Evolutionary conservation across 73 alveolate species (phyloP), one percentile per base, ranked within the genome.

Genomic region (Paramecium octaurelia): DNA sequence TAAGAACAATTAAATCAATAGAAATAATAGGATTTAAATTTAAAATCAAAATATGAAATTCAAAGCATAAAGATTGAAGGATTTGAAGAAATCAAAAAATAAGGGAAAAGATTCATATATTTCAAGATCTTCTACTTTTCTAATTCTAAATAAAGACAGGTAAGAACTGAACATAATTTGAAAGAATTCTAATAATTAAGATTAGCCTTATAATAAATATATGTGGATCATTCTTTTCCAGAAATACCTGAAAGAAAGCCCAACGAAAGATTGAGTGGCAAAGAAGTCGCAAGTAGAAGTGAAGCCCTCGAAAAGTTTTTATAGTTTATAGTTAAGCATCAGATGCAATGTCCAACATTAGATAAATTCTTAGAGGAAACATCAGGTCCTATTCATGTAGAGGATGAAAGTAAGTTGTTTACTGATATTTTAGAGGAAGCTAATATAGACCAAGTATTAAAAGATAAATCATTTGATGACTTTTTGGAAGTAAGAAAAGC

Each of bases 71-170:
- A 40, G 3, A 40, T 73, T n/a, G 57, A 36, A 35, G 87, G 87
- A 36, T 73, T 73, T 38, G 40, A 73, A 43, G 87, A 73, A 73
- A 73, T 73, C 12, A 73, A 36, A 43, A 73, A 73, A 73, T 73
- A 73, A 73, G 59, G 87, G 40, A 73, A 40, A 73, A 34, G 87
- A 73, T 73, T 16, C 8, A 73, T 73, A 8, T 73, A 36, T 73
- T 73, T 36, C 38, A 36, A 73, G 18, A 73, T 73, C 1, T 34
- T 40, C 34, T 73, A 73, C n/a, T 73, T 35, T 73, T 73, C 87
- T 36, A 12, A 73, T 21, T 36, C 87, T 29, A 73, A 73, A 34
- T 23, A 73, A 40, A 10, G 35, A 11, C 12, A 73, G 40, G 57
- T 36, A 1, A 12, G 60, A 73, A 73, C 87, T 12, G 87, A 73